These are phyloP conservation scores for Myochromella boudieri DNA, from an alignment of 768 basidiomycete genomes.

Conservation along the genomic window DNA sequence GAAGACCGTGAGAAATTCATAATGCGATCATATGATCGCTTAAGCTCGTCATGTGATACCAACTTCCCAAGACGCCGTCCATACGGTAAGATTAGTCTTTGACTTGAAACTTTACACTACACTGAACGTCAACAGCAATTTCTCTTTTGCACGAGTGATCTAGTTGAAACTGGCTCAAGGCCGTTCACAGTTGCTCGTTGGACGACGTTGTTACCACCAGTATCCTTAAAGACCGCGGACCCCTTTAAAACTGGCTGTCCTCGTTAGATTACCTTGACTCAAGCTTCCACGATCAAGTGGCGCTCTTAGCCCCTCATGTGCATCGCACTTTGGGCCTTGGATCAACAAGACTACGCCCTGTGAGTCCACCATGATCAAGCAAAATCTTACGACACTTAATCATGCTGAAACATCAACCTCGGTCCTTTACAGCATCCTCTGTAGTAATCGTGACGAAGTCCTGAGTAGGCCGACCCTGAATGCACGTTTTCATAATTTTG, in stretches of 20 bases:
- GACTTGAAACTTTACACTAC: no score
- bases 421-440: constrained; percentile 53
- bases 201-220: background rate
- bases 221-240: constrained; percentile 28
- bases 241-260: constrained; percentile 10
- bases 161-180: no score
- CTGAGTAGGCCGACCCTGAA: constrained; percentile 63
- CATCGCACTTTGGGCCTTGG: constrained; percentile 74
- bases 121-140: no score
- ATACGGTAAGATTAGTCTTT: no score
- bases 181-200: no score
- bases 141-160: no score
- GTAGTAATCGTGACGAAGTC: constrained; percentile 77
- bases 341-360: constrained; percentile 79
- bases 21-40: background rate
- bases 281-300: background rate
- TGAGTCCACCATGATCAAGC: constrained; percentile 38
- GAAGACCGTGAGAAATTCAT: background rate
- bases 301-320: constrained; percentile 58
- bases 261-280: background rate
- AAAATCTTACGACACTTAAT: constrained; percentile 1
- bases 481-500: constrained; percentile 72
- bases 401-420: constrained; percentile 8
- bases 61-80: no score
- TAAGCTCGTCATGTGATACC: background rate